Conservation (phyloP, 176 grass and related monocot species). For the Oryza australiensis region DNA sequence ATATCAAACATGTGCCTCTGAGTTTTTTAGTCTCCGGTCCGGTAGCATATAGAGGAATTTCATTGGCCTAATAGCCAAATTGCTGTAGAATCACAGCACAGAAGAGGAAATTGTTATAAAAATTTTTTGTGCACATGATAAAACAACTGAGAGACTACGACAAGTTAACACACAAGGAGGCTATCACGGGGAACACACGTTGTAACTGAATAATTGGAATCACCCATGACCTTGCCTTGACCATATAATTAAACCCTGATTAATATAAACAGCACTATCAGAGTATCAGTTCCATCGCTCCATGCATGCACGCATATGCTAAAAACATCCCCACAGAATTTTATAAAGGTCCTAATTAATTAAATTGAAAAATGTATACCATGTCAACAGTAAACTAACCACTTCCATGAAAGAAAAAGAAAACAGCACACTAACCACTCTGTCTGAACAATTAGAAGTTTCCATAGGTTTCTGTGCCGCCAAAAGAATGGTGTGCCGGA, state of each 20-base stretch:
- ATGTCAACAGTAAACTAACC: neutral
- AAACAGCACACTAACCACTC: neutral
- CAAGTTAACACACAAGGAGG: neutral
- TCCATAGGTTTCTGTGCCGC: neutral
- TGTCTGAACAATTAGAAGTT: slow-evolving; percentile 14
- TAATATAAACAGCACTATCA: neutral
- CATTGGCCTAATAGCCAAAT: neutral
- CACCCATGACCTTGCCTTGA: neutral
- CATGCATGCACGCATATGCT: slow-evolving; percentile 2
- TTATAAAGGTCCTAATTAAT: neutral
- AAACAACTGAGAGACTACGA: neutral
- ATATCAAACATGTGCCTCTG: neutral
- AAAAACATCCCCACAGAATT: neutral
- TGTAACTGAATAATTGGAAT: slow-evolving; percentile 1
- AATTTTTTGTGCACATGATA: neutral
- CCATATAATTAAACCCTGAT: neutral
- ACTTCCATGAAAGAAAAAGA: neutral
- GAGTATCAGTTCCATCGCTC: neutral
- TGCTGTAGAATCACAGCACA: neutral
- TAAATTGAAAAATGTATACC: neutral
- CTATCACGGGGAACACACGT: slow-evolving; percentile 2
- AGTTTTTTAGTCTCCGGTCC: neutral
- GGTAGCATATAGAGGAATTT: neutral
- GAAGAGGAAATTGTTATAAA: neutral
- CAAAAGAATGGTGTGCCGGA: slow-evolving; percentile 15